Base-by-base conservation (phyloP, 1,284 basidiomycete genomes). In the Taiwanofungus camphoratus region DNA sequence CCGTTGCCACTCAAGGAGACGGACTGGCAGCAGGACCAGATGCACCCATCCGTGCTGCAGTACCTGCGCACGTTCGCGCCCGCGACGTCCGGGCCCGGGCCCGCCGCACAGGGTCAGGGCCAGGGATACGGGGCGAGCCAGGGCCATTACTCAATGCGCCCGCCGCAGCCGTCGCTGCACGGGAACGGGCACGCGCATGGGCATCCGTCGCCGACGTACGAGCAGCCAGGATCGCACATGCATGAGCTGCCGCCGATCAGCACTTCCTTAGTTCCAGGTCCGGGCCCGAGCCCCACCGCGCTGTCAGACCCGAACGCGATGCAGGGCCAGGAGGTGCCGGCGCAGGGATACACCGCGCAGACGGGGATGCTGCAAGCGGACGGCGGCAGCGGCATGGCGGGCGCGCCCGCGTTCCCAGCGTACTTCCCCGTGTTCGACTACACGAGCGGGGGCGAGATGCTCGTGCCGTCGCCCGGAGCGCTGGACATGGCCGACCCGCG, bases 351-450 rank as follows among this genome's bases (percentile, higher is more conserved):
- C 8, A 18, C 29, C 9, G 33, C 21, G 11, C n/a, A 20, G 12
- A 13, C 41, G 24, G 41, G 50, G 2, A 51, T 50, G 21, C 30
- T 52, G 39, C 56, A 53, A 24, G 50, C 60, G 53, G 55, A 59
- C 15, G 55, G n/a, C n/a, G n/a, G n/a, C n/a, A n/a, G n/a, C n/a
- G n/a, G 50, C 7, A 40, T 58, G 35, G 30, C 39, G 34, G 50
- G n/a, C n/a, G n/a, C 49, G 34, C 51, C 56, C n/a, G 49, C 52
- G 29, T 77, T 79, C 62, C 84, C 84, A 7, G 73, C 73, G 50
- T 87, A 87, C 53, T 86, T 87, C 69, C 75, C 82, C 1, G 84
- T 86, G 23, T 87, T 83, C 52, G 85, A 87, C 56, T 87, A 87
- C 58, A 71, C 68, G 42, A n/a, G n/a, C n/a, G 49, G 49, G 21